phyloP scores from a whole-genome alignment of 2,329 filamentous ascomycete genomes.

The Cadophora luteo-olivacea region DNA sequence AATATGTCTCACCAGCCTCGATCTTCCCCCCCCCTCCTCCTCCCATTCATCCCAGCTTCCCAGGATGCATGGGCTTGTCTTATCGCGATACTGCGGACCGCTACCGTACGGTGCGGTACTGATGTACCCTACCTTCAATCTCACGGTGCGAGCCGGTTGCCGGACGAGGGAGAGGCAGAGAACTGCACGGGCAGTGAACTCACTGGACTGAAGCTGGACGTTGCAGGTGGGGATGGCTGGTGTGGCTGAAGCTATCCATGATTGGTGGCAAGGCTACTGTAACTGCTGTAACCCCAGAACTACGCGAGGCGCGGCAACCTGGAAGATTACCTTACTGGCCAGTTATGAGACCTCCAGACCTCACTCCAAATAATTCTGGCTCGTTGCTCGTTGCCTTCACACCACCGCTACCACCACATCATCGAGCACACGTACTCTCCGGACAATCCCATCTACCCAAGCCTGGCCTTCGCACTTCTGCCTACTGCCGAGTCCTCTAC shows the following conservation, averaged over 20 bases:
- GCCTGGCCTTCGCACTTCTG: conserved; percentile 19
- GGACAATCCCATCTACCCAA: background rate
- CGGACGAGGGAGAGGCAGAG: background rate
- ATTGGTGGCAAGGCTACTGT: background rate
- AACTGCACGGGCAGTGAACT: background rate
- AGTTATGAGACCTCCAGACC: conserved; percentile 6
- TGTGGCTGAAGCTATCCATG: conserved; percentile 1
- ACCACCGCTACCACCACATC: conserved; percentile 5
- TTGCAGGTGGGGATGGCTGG: background rate
- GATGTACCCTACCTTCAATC: background rate
- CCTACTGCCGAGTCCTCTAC: conserved; percentile 18
- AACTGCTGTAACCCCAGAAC: background rate
- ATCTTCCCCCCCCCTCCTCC: background rate
- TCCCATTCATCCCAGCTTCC: background rate
- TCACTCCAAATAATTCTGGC: conserved; percentile 2
- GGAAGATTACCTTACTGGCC: background rate
- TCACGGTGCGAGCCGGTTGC: conserved; percentile 7
- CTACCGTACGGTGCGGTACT: conserved; percentile 1
- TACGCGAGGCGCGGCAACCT: conserved; percentile 6
- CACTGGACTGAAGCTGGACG: background rate
- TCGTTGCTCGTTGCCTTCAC: conserved; percentile 15
- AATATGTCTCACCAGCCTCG: conserved; percentile 20
- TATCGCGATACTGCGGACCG: background rate
- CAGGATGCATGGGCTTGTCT: conserved; percentile 5
- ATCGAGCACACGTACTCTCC: conserved; percentile 14